Conservation (phyloP, 768 basidiomycete species). For the Kwoniella europaea region DNA sequence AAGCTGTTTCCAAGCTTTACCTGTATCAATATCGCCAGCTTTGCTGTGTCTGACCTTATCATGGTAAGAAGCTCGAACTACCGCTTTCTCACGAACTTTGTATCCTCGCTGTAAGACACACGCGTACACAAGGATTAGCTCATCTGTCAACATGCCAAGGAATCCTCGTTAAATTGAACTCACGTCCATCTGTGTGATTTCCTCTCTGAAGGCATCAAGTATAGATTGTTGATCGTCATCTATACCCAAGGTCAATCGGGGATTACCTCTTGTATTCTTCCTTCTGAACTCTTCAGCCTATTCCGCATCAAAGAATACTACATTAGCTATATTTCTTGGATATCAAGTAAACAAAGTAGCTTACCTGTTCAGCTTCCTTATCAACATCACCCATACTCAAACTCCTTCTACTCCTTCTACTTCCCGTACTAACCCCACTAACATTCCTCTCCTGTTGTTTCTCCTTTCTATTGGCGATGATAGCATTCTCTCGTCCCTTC, state of each 20-base stretch:
- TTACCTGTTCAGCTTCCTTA: slow-evolving; percentile 35
- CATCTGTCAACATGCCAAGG: too few relatives aligned
- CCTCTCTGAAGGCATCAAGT: slow-evolving; percentile 52
- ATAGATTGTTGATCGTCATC: slow-evolving; percentile 49
- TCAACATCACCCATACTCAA: slow-evolving; percentile 51
- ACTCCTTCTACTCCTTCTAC: slow-evolving; percentile 42
- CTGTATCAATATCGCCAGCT: slow-evolving; percentile 78
- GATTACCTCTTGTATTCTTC: slow-evolving; percentile 26
- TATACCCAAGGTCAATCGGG: slow-evolving; percentile 46
- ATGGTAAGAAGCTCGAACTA: slow-evolving; percentile 77
- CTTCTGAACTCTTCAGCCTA: slow-evolving; percentile 30
- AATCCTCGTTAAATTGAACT: slow-evolving; percentile 12
- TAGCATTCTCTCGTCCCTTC: slow-evolving; percentile 36
- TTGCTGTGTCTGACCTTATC: slow-evolving; percentile 74
- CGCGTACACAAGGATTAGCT: neutral
- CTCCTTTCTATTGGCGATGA: slow-evolving; percentile 42
- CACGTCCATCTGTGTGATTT: slow-evolving; percentile 50
- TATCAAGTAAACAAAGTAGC: neutral
- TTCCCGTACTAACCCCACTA: slow-evolving; percentile 22
- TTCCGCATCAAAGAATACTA: slow-evolving; percentile 8
- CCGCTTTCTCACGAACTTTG: slow-evolving; percentile 72
- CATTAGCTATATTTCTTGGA: too few relatives aligned
- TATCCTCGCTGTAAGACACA: slow-evolving; percentile 66
- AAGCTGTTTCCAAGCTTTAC: slow-evolving; percentile 83
- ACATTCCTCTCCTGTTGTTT: slow-evolving; percentile 25